Evolutionary conservation across 2,329 filamentous ascomycete species (phyloP).

Genomic region (Proliferodiscus dingleyae): DNA sequence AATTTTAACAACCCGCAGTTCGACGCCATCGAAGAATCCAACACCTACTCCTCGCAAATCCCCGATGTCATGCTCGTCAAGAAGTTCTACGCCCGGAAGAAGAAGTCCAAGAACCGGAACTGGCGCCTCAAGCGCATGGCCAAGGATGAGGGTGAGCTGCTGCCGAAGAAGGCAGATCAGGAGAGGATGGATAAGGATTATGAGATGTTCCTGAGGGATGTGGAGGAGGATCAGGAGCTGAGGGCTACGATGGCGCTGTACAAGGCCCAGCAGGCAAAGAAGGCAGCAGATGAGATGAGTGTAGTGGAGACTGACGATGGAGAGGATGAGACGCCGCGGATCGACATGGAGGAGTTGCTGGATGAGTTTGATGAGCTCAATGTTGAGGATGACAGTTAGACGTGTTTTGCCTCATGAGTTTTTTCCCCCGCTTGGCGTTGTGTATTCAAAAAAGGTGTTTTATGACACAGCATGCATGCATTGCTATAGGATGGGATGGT

Average conservation of each 20-base stretch:
- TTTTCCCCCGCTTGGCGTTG: background rate
- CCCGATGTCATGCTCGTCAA: conserved; percentile 94
- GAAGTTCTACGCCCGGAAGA: conserved; percentile 87
- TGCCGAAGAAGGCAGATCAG: conserved; percentile 82
- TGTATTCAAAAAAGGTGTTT: too few species aligned
- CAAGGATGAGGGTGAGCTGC: conserved; percentile 80
- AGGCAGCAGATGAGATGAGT: conserved; percentile 61
- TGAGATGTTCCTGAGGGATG: conserved; percentile 93
- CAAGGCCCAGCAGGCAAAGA: conserved; percentile 51
- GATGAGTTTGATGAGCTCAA: conserved; percentile 91
- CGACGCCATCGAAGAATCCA: conserved; percentile 74
- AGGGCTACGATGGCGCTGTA: conserved; percentile 81
- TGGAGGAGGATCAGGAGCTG: conserved; percentile 91
- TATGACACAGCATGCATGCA: background rate
- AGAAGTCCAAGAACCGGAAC: conserved; percentile 77
- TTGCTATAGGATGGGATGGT: background rate
- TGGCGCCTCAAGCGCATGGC: conserved; percentile 95
- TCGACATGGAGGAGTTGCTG: conserved; percentile 75
- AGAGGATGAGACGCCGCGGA: conserved; percentile 61
- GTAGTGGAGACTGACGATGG: conserved; percentile 58
- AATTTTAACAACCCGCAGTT: conserved; percentile 90
- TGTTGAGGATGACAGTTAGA: conserved; percentile 38
- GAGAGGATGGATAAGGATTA: conserved; percentile 89
- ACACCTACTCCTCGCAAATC: conserved; percentile 70
- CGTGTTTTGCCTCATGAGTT: background rate